Conservation (phyloP, 169 alveolate species). For the Eimeria maxima region DNA sequence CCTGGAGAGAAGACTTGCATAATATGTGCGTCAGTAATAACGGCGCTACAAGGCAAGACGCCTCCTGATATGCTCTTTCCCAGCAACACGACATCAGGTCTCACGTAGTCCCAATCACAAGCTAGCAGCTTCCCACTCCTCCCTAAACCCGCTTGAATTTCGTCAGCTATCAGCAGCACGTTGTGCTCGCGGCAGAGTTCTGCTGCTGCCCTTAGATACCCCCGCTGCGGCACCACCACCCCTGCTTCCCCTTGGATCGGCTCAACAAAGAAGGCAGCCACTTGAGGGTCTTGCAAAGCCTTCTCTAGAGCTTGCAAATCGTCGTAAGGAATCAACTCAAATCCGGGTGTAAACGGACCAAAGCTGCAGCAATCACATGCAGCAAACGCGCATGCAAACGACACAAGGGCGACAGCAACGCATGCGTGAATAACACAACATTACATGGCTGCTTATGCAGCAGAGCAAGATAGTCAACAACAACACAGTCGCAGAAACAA, state of each 20-base stretch:
- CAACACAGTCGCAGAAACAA: no score
- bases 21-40: conserved; percentile 92
- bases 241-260: conserved; percentile 98
- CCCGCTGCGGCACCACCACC: conserved; percentile 94
- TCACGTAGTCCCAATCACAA: conserved; percentile 88
- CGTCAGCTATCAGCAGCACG: conserved; percentile 93
- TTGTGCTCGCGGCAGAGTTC: conserved; percentile 89
- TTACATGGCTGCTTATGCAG: no score
- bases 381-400: neutral
- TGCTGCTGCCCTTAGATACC: conserved; percentile 90
- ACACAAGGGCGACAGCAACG: neutral
- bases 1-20: conserved; percentile 95
- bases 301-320: conserved; percentile 85
- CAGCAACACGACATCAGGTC: conserved; percentile 94
- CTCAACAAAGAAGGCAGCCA: conserved; percentile 94
- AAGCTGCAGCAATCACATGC: conserved; percentile 6
- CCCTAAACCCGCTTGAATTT: conserved; percentile 96
- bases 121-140: conserved; percentile 95
- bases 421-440: neutral
- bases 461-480: no score
- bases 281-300: conserved; percentile 89
- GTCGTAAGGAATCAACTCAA: conserved; percentile 88
- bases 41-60: conserved; percentile 94
- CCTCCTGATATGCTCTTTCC: conserved; percentile 97
- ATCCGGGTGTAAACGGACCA: conserved; percentile 89